Base-by-base conservation (phyloP, 176 grass and related monocot genomes). In the Bothriochloa decipiens region DNA sequence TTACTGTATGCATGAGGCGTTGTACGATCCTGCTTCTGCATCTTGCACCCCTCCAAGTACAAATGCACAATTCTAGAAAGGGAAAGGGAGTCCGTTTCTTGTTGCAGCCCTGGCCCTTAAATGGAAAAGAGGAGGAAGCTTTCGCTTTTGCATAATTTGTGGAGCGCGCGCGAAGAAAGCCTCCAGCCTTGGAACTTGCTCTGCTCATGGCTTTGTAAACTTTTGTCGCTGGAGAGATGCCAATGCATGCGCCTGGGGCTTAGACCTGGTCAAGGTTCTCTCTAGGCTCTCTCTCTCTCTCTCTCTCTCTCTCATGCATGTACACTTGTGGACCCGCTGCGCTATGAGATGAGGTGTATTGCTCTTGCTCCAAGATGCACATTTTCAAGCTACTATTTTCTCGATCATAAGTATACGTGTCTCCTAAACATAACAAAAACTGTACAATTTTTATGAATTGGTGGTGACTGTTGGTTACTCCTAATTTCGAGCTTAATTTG, bases 61-160 rank as follows among this genome's bases (percentile, higher is more conserved):
- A 86, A 72, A 70, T 93, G 94, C 80, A 88, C 91, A 84, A 80
- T 81, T 93, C 58, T 69, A 60, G 87, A 71, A 82, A 88, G 85
- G 64, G 83, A 79, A 83, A 76, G 53, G 86, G 27, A 23, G 58
- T 23, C 78, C 75, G 73, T 49, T 65, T 83, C 73, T 12, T 45
- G 42, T 58, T 50, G 27, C 77, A 70, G 72, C 32, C 25, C 46
- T 0, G 46, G 46, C 46, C 81, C 80, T 71, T 72, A 82, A 82
- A 80, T 72, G 88, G 53, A 61, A 87, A 84, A 57, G 20, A 55
- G 29, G 45, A 71, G 43, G 67, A 75, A 32, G 85, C 93, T 70
- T 89, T 85, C 61, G 15, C 88, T 85, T 91, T 89, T 81, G 83
- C 80, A 81, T 91, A 80, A 82, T 86, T 81, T 87, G 50, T 80